phyloP scores from a whole-genome alignment of 202 grass and related monocot species.

The Dendrocalamus latiflorus region DNA sequence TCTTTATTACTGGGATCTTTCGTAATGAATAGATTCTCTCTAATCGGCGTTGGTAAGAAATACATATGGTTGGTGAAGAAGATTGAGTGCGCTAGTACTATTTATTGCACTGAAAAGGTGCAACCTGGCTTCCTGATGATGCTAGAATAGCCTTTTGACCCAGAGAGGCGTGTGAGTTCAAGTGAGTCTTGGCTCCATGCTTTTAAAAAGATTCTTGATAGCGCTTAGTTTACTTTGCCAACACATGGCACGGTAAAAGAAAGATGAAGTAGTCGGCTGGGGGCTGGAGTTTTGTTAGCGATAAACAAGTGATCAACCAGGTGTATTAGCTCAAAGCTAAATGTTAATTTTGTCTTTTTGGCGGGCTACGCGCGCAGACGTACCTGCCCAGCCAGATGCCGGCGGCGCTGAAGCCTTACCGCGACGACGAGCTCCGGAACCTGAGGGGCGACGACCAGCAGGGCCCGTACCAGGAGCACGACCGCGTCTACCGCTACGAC shows the following conservation, averaged over 20 bases:
- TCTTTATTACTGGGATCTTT: too few relatives aligned
- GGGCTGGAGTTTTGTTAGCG: not conserved
- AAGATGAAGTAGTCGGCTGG: not conserved
- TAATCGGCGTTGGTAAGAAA: not conserved
- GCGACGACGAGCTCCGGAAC: slow-evolving; percentile 46
- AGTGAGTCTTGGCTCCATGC: not conserved
- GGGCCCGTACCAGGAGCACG: slow-evolving; percentile 29
- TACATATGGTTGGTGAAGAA: not conserved
- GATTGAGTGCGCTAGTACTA: not conserved
- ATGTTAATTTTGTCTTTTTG: not conserved
- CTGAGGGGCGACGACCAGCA: slow-evolving; percentile 42
- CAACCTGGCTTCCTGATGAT: not conserved
- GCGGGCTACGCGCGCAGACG: slow-evolving; percentile 25
- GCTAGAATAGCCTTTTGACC: not conserved
- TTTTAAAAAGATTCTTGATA: not conserved
- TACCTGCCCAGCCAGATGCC: slow-evolving; percentile 70
- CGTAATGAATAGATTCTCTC: too few relatives aligned
- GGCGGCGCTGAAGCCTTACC: slow-evolving; percentile 39
- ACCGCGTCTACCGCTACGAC: slow-evolving; percentile 56
- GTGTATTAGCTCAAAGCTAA: not conserved
- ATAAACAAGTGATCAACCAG: not conserved
- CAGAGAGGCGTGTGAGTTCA: not conserved
- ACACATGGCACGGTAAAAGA: not conserved
- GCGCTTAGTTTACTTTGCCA: not conserved
- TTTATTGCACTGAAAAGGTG: not conserved